phyloP scores from a whole-genome alignment of 2,329 filamentous ascomycete species.

The Colletotrichum horii region DNA sequence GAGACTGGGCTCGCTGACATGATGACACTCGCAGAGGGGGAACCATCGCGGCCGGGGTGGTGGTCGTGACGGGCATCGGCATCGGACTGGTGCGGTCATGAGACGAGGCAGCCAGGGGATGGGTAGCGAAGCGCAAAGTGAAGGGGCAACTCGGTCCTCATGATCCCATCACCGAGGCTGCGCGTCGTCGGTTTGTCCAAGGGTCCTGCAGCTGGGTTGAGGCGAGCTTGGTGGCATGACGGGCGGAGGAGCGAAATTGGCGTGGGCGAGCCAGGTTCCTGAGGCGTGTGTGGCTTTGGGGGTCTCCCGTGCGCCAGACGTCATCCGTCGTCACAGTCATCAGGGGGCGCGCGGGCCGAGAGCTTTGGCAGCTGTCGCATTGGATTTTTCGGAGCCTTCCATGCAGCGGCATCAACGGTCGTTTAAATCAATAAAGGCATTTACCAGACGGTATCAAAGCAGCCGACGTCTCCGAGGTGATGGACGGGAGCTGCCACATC shows the following conservation, averaged over 20 bases:
- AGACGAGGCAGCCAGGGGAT: neutral
- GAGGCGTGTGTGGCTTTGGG: neutral
- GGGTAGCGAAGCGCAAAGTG: neutral
- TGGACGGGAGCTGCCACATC: neutral
- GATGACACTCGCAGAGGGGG: neutral
- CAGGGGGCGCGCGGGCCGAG: neutral
- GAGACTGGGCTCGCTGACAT: neutral
- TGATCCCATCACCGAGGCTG: slow-evolving; percentile 1
- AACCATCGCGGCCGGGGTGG: neutral
- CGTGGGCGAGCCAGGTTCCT: neutral
- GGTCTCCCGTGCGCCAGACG: slow-evolving; percentile 5
- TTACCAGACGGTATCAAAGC: neutral
- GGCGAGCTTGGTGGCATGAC: neutral
- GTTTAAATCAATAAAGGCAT: neutral
- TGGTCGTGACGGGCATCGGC: slow-evolving; percentile 1
- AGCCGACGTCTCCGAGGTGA: neutral
- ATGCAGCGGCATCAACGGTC: neutral
- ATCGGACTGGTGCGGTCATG: neutral
- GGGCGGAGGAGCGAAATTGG: neutral
- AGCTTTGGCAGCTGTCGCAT: neutral
- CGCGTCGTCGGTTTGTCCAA: neutral
- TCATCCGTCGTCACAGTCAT: neutral
- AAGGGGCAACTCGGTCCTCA: neutral
- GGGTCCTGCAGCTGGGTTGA: neutral
- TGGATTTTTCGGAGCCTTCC: neutral